These are phyloP conservation scores for Viridothelium virens DNA, from an alignment of 495 filamentous ascomycete species.

Conservation along the genomic window DNA sequence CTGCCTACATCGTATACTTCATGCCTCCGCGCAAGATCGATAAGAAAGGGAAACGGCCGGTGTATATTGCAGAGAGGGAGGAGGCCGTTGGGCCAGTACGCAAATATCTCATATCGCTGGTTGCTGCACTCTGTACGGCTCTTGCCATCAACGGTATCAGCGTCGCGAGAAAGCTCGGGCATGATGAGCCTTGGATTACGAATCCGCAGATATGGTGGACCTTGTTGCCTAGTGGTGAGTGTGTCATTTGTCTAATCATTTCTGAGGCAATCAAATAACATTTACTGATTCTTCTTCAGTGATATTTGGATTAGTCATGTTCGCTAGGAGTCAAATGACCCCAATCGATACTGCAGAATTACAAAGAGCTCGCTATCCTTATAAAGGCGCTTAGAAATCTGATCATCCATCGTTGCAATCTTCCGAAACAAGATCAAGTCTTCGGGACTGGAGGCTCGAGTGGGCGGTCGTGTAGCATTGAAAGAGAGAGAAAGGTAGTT, in stretches of 20 bases:
- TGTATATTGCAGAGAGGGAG: slow-evolving; percentile 19
- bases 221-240: slow-evolving; percentile 28
- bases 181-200: slow-evolving; percentile 19
- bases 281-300: slow-evolving; percentile 21
- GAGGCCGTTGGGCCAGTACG: slow-evolving; percentile 31
- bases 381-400: slow-evolving; percentile 50
- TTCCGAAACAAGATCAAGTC: background rate
- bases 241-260: background rate
- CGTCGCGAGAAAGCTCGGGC: slow-evolving; percentile 13
- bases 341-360: slow-evolving; percentile 52
- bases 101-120: slow-evolving; percentile 43
- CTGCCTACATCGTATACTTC: slow-evolving; percentile 44
- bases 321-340: slow-evolving; percentile 46
- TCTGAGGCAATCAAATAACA: slow-evolving; percentile 18
- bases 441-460: too few species aligned
- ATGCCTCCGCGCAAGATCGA: slow-evolving; percentile 35
- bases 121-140: slow-evolving; percentile 38
- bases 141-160: slow-evolving; percentile 25
- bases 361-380: slow-evolving; percentile 47
- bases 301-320: slow-evolving; percentile 42
- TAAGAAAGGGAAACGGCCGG: slow-evolving; percentile 19
- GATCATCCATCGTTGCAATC: background rate
- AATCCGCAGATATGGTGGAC: background rate
- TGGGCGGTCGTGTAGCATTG: too few species aligned
- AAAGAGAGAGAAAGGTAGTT: too few species aligned